phyloP scores from a whole-genome alignment of 2,329 filamentous ascomycete genomes.

The Thelonectria discophora region DNA sequence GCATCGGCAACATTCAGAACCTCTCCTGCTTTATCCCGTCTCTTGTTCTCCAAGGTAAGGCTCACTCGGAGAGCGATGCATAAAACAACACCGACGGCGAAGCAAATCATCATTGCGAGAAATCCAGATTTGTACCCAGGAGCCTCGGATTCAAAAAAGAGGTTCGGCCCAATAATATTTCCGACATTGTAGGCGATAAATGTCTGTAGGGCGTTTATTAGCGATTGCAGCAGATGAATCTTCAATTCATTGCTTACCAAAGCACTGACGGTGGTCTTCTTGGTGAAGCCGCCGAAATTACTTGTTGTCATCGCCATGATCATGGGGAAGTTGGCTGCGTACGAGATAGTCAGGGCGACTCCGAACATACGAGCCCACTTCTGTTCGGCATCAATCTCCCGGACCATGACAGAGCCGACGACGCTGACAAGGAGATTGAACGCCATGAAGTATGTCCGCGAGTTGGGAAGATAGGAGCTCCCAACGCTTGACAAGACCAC shows the following conservation, averaged over 20 bases:
- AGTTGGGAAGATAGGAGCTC: slow-evolving; percentile 38
- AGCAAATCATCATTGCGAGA: slow-evolving; percentile 6
- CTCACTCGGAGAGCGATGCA: background rate
- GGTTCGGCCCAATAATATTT: slow-evolving; percentile 6
- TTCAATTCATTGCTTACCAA: background rate
- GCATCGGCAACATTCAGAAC: background rate
- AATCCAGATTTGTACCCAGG: slow-evolving; percentile 9
- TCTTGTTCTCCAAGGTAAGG: slow-evolving; percentile 7
- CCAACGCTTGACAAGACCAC: slow-evolving; percentile 35
- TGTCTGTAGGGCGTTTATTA: background rate
- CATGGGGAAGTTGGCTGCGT: slow-evolving; percentile 23
- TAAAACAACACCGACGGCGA: background rate
- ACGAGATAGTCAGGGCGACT: slow-evolving; percentile 1
- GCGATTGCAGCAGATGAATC: background rate
- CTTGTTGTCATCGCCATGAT: slow-evolving; percentile 16
- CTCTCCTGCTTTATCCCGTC: slow-evolving; percentile 1
- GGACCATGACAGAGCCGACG: slow-evolving; percentile 13
- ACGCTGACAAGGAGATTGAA: slow-evolving; percentile 35
- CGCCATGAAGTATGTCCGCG: slow-evolving; percentile 41
- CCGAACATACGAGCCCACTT: slow-evolving; percentile 13
- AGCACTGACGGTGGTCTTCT: slow-evolving; percentile 13
- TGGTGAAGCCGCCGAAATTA: slow-evolving; percentile 25
- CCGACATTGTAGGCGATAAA: slow-evolving; percentile 12
- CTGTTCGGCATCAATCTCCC: slow-evolving; percentile 2
- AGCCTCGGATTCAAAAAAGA: slow-evolving; percentile 10